Evolutionary conservation across 345 rosid species (phyloP).

Genomic region (Ailanthus altissimus): DNA sequence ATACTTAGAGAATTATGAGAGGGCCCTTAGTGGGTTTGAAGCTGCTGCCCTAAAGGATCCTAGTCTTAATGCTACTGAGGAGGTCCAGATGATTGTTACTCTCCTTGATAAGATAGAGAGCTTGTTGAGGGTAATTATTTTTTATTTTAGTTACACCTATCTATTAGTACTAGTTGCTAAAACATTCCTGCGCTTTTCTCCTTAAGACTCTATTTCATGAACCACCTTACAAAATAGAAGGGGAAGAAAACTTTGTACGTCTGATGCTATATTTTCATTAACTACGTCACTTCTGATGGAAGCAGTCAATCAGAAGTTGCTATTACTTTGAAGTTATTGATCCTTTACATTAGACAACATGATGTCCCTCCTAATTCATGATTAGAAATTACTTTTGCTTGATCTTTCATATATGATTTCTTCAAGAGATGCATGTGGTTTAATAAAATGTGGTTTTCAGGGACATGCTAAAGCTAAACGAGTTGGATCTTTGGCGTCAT

Average conservation of each 20-base stretch:
- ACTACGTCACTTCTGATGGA: neutral
- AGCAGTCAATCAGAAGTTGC: neutral
- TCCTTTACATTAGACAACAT: neutral
- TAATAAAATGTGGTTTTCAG: constrained; percentile 35
- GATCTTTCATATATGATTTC: constrained; percentile 11
- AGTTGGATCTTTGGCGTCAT: constrained; percentile 47
- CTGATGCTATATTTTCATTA: neutral
- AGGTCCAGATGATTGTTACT: constrained; percentile 56
- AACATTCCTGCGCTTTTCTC: neutral
- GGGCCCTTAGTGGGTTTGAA: constrained; percentile 76
- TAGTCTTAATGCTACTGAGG: constrained; percentile 58
- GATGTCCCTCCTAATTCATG: neutral
- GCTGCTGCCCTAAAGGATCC: constrained; percentile 74
- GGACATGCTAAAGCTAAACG: constrained; percentile 50
- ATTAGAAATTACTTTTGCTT: neutral
- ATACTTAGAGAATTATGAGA: constrained; percentile 73
- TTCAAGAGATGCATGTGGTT: constrained; percentile 15
- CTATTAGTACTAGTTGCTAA: neutral
- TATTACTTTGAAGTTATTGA: neutral
- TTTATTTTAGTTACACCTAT: neutral
- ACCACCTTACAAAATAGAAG: neutral
- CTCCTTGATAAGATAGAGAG: constrained; percentile 63
- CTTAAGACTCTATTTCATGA: neutral
- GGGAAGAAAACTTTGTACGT: neutral
- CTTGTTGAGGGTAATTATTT: constrained; percentile 47